Percentiles rank a stretch among this genome's conserved stretches.
These are phyloP conservation scores for Salix purpurea DNA, from an alignment of 345 rosid genomes.

Conservation along the genomic window DNA sequence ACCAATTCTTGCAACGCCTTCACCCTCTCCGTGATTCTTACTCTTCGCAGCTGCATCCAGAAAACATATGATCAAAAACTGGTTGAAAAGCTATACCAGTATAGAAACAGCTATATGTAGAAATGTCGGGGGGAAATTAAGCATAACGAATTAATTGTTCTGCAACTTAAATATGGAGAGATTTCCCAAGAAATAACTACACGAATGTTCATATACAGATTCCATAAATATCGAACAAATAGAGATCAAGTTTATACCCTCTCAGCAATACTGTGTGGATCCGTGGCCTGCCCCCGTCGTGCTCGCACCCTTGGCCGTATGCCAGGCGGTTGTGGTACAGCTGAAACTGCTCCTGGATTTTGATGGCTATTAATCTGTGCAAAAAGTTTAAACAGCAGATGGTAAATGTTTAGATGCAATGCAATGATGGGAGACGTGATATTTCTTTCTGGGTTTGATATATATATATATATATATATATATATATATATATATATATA, in stretches of 20 bases:
- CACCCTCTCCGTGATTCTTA: conserved; percentile 68
- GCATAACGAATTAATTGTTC: not conserved
- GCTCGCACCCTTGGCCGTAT: conserved; percentile 30
- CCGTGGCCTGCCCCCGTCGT: conserved; percentile 35
- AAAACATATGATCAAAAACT: not conserved
- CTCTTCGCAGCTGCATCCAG: conserved; percentile 57
- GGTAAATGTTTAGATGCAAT: not conserved
- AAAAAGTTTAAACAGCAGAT: not conserved
- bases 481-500: too few relatives aligned
- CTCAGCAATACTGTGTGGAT: conserved; percentile 34
- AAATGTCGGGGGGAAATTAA: not conserved
- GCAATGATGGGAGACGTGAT: not conserved
- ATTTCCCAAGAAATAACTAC: not conserved
- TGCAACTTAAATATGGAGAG: not conserved
- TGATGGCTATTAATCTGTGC: conserved; percentile 48
- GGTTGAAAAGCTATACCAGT: not conserved
- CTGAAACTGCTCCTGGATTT: conserved; percentile 28
- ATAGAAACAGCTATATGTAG: not conserved
- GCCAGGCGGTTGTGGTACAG: conserved; percentile 39
- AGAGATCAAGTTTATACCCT: conserved; percentile 15
- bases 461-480: too few relatives aligned
- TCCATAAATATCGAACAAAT: not conserved
- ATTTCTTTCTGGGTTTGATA: too few relatives aligned
- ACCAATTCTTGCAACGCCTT: conserved; percentile 74
- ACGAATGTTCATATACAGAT: not conserved